phyloP scores from a whole-genome alignment of 2,329 filamentous ascomycete genomes.

The Exophiala bonariae region DNA sequence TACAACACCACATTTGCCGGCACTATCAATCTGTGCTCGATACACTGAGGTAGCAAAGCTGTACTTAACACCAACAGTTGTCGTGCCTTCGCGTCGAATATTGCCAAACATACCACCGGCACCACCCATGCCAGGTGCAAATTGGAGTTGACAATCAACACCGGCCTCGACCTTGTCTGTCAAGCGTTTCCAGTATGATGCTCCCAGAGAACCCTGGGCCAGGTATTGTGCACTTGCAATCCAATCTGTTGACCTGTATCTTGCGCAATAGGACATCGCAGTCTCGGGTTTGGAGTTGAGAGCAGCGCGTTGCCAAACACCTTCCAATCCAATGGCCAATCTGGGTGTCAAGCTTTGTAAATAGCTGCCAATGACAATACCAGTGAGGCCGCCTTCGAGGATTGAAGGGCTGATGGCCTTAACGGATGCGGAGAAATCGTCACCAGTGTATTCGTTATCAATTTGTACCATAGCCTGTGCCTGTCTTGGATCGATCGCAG shows the following conservation, averaged over 20 bases:
- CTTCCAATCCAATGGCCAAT: constrained; percentile 85
- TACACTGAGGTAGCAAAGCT: constrained; percentile 96
- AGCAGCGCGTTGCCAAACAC: constrained; percentile 86
- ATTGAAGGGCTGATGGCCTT: constrained; percentile 96
- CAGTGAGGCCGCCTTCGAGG: constrained; percentile 87
- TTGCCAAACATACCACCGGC: constrained; percentile 75
- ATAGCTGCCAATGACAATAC: constrained; percentile 94
- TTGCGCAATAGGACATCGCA: constrained; percentile 82
- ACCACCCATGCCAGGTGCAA: constrained; percentile 60
- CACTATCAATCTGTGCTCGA: constrained; percentile 92
- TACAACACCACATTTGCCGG: constrained; percentile 88
- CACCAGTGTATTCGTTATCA: constrained; percentile 92
- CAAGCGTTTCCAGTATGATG: constrained; percentile 89
- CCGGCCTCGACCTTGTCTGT: constrained; percentile 96
- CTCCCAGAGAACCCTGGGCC: constrained; percentile 81
- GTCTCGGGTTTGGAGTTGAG: constrained; percentile 87
- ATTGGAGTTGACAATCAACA: constrained; percentile 88
- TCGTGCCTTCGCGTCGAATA: constrained; percentile 80
- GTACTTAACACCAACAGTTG: constrained; percentile 94
- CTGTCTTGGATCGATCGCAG: constrained; percentile 76
- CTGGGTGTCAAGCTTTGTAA: constrained; percentile 87
- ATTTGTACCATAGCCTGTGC: constrained; percentile 86
- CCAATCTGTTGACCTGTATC: constrained; percentile 92
- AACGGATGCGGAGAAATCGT: constrained; percentile 88
- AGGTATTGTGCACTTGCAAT: constrained; percentile 87